A percentile compares a stretch with the other conserved stretches of the same genome.
These are phyloP conservation scores for Fistulina hepatica DNA, from an alignment of 1,284 basidiomycete genomes.

Conservation along the genomic window DNA sequence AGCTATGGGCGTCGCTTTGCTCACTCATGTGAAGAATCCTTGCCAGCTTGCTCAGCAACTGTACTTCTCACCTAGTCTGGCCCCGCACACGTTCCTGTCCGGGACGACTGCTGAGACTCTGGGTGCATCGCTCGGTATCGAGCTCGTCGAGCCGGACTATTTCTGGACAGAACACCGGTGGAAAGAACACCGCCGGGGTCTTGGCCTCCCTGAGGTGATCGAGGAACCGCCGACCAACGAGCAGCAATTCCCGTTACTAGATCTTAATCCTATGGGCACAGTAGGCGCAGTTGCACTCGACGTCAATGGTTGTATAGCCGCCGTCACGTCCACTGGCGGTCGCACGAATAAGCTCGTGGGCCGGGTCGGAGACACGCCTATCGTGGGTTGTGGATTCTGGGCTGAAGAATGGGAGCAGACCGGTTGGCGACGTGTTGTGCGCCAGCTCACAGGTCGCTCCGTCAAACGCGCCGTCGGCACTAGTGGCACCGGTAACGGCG, in stretches of 20 bases:
- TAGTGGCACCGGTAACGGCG: conserved; percentile 76
- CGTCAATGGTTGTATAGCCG: conserved; percentile 56
- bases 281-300: conserved; percentile 79
- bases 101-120: conserved; percentile 52
- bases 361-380: conserved; percentile 71
- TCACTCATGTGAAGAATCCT: conserved; percentile 62
- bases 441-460: conserved; percentile 28
- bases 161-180: conserved; percentile 67
- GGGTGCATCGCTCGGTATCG: conserved; percentile 41
- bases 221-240: conserved; percentile 9
- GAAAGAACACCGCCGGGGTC: conserved; percentile 59
- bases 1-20: conserved; percentile 52
- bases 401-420: conserved; percentile 62
- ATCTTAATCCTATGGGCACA: conserved; percentile 62
- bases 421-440: conserved; percentile 29
- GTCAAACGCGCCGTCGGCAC: conserved; percentile 51
- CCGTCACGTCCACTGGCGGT: conserved; percentile 72
- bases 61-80: conserved; percentile 50
- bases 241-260: conserved; percentile 27
- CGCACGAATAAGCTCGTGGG: conserved; percentile 75
- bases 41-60: conserved; percentile 58
- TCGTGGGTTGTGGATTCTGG: conserved; percentile 73
- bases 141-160: conserved; percentile 60
- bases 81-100: conserved; percentile 63
- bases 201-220: conserved; percentile 50